Conservation (phyloP, 371 early-diverging fungal species). For the Lichtheimia corymbifera region DNA sequence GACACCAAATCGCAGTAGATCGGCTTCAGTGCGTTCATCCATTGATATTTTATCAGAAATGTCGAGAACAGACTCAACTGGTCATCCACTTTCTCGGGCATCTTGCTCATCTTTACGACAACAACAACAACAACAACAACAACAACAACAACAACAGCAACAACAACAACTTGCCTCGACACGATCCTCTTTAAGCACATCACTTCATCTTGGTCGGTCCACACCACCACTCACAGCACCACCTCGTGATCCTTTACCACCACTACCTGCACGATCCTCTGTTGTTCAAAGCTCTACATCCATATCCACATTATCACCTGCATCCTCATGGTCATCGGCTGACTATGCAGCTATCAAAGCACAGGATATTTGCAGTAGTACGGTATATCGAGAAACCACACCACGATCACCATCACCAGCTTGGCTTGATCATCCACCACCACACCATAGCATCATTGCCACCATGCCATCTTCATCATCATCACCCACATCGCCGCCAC, state of each 20-base stretch:
- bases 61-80: conserved; percentile 5
- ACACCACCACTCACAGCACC: conserved; percentile 28
- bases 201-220: conserved; percentile 3
- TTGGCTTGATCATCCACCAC: not conserved
- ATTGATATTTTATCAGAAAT: conserved; percentile 35
- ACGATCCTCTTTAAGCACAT: conserved; percentile 9
- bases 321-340: conserved; percentile 24
- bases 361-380: conserved; percentile 2
- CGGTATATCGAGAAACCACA: conserved; percentile 4
- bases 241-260: conserved; percentile 26
- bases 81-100: conserved; percentile 7
- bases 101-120: conserved; percentile 9
- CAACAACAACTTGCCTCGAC: conserved; percentile 4
- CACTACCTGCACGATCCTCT: conserved; percentile 16
- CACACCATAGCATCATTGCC: not conserved
- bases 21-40: conserved; percentile 30
- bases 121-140: too few species aligned
- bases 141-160: too few species aligned
- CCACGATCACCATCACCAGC: not conserved
- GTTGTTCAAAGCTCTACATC: not conserved
- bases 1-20: conserved; percentile 12
- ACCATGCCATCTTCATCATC: not conserved
- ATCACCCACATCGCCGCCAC: not conserved
- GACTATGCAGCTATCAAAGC: conserved; percentile 11
- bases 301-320: conserved; percentile 11